Conservation (phyloP, 2,329 filamentous ascomycete species). For the Xylariaceae sp. region DNA sequence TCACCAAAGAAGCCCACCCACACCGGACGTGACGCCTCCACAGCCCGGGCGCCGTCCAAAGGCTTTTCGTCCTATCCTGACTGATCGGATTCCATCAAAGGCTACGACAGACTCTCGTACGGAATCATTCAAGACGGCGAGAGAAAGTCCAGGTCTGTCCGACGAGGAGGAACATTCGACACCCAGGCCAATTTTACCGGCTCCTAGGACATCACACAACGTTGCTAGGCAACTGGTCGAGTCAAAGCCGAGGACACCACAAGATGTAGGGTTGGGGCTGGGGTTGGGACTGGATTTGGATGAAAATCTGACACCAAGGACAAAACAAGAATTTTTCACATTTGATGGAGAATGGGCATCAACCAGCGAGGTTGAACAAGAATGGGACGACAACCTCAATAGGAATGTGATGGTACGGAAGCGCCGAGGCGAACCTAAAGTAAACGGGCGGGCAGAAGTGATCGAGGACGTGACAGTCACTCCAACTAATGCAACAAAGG, state of each 20-base stretch:
- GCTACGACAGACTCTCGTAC: constrained; percentile 64
- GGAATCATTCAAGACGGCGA: constrained; percentile 75
- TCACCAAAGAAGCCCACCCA: constrained; percentile 71
- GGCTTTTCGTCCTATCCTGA: constrained; percentile 52
- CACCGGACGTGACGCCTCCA: constrained; percentile 77
- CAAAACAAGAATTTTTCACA: constrained; percentile 56
- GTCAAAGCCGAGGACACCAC: constrained; percentile 40
- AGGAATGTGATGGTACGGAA: constrained; percentile 62
- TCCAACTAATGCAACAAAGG: constrained; percentile 59
- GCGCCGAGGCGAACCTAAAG: constrained; percentile 42
- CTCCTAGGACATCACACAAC: constrained; percentile 51
- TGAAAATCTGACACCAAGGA: constrained; percentile 49
- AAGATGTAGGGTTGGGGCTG: constrained; percentile 50
- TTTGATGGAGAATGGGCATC: constrained; percentile 66
- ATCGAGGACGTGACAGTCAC: constrained; percentile 54
- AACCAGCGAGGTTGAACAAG: constrained; percentile 54
- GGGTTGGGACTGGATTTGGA: constrained; percentile 51
- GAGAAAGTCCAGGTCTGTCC: constrained; percentile 67
- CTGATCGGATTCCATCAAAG: constrained; percentile 58
- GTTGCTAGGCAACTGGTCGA: constrained; percentile 49
- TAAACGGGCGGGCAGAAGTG: constrained; percentile 45
- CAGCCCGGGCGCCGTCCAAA: constrained; percentile 53
- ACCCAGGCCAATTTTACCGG: constrained; percentile 47
- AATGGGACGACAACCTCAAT: constrained; percentile 61
- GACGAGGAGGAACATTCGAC: constrained; percentile 59